Evolutionary conservation across 2,329 filamentous ascomycete species (phyloP), one percentile per base, ranked within the genome.

Genomic region (Neofusicoccum parvum): DNA sequence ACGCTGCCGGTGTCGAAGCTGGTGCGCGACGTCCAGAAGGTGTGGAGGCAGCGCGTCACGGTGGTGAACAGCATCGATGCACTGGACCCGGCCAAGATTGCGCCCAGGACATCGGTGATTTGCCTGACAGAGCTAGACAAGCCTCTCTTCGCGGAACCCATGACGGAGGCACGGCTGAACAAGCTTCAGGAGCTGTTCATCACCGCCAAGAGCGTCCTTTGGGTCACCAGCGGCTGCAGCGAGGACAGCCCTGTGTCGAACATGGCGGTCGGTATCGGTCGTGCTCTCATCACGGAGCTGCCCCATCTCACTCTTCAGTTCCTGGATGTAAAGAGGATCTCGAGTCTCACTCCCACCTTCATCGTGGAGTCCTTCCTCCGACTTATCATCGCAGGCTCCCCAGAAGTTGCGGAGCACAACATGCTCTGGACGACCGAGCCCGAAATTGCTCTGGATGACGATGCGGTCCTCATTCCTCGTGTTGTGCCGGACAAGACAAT

Each of bases 261-360:
- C 27, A 56, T 64, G 62, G 17, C 20, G 1, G 49, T 64, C 12
- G 72, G 69, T 7, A 67, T 73, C 32, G 69, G 68, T 0, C 69
- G 73, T 11, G 34, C 66, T 11, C 60, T 69, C 1, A 37, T 62
- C 2, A 32, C 51, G 12, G 72, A 74, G 58, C 46, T 66, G 14
- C 63, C 65, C 1, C 53, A 69, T 5, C n/a, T 74, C 0, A 64
- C 51, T 1, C 50, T 73, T 9, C 71, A 72, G 34, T 68, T 68
- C 37, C 20, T 74, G 15, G 71, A 74, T 41, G 41, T 72, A 27
- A 65, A 63, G 5, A 50, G 39, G 9, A 10, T 45, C 6, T 23
- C 39, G 0, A 14, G 23, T 3, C 37, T 46, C 15, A 32, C 15
- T 20, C n/a, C 46, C 5, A 41, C 17, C 6, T 2, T 48, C 2